Evolutionary conservation across 2,329 filamentous ascomycete species (phyloP).

Genomic region (Neopestalotiopsis sp.): DNA sequence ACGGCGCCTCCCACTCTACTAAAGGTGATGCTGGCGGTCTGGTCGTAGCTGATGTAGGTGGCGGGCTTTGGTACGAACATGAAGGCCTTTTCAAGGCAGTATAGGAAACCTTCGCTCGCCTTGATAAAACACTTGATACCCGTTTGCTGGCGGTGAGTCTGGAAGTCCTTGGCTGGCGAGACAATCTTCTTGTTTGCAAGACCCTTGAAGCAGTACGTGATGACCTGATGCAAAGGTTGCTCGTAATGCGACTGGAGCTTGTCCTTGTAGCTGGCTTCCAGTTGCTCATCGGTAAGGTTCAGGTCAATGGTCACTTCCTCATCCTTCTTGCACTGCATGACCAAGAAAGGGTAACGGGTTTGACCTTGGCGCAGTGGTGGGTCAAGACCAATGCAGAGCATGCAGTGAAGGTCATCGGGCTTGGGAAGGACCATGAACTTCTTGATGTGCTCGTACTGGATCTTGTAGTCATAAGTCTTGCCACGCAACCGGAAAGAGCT

Average conservation of each 20-base stretch:
- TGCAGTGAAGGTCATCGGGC: conserved; percentile 95
- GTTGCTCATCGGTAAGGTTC: conserved; percentile 90
- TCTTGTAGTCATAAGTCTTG: conserved; percentile 99
- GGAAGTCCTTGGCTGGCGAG: conserved; percentile 91
- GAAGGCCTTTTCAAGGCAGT: conserved; percentile 96
- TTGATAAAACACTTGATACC: conserved; percentile 99
- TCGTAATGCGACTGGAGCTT: conserved; percentile 91
- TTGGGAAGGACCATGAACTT: conserved; percentile 99
- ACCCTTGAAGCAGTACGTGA: conserved; percentile 94
- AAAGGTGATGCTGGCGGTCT: conserved; percentile 90
- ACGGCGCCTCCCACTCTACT: conserved; percentile 94
- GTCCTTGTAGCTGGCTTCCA: conserved; percentile 86
- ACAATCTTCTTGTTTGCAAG: conserved; percentile 95
- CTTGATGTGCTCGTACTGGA: conserved; percentile 96
- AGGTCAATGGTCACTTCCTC: conserved; percentile 96
- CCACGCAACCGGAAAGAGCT: conserved; percentile 94
- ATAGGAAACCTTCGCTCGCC: conserved; percentile 95
- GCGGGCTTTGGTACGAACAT: conserved; percentile 99
- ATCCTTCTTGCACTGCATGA: conserved; percentile 99
- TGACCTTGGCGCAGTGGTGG: conserved; percentile 95
- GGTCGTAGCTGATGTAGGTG: conserved; percentile 95
- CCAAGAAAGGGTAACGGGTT: conserved; percentile 95
- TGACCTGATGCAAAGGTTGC: conserved; percentile 88
- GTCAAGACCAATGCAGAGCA: conserved; percentile 93
- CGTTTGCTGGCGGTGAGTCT: conserved; percentile 89